Evolutionary conservation across 345 rosid species (phyloP), one percentile per base, ranked within the genome.

Genomic region (Rubroshorea leprosula): DNA sequence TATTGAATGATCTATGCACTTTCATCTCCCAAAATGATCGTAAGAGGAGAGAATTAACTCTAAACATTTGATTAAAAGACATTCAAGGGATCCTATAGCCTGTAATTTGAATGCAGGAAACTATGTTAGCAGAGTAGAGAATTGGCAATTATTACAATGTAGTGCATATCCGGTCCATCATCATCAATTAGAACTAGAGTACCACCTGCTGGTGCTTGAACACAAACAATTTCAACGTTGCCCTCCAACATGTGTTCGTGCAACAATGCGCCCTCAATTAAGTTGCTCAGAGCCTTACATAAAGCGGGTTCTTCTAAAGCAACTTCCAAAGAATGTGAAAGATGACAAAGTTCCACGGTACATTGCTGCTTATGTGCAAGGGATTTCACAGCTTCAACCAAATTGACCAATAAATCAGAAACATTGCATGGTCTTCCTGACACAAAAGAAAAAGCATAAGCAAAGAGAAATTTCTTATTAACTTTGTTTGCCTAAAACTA

Each of bases 81-180:
- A n/a, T n/a, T n/a, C n/a, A n/a, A n/a, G n/a, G n/a, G n/a, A n/a
- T n/a, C n/a, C n/a, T n/a, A n/a, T n/a, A n/a, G n/a, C n/a, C n/a
- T n/a, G n/a, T n/a, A n/a, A n/a, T n/a, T n/a, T n/a, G n/a, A n/a
- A n/a, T n/a, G n/a, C n/a, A n/a, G n/a, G n/a, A 35, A 44, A 14
- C 17, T n/a, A 16, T 14, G 47, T 44, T n/a, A 7, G 17, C 14
- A 44, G 18, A n/a, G 18, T n/a, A 44, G 17, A 44, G 4, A 44
- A 44, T 2, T 10, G 0, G n/a, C 47, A 44, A 44, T 44, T 44
- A n/a, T n/a, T 84, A 91, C 95, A 95, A 86, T 88, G 46, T 78
- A 91, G 52, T 87, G 96, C 98, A 91, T 88, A 74, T 91, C 90
- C 17, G 96, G 96, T 53, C 98, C 96, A 62, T 88, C 87, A 19